These are phyloP conservation scores for Ochromonas danica DNA, from an alignment of 108 stramenopile genomes.

Conservation along the genomic window DNA sequence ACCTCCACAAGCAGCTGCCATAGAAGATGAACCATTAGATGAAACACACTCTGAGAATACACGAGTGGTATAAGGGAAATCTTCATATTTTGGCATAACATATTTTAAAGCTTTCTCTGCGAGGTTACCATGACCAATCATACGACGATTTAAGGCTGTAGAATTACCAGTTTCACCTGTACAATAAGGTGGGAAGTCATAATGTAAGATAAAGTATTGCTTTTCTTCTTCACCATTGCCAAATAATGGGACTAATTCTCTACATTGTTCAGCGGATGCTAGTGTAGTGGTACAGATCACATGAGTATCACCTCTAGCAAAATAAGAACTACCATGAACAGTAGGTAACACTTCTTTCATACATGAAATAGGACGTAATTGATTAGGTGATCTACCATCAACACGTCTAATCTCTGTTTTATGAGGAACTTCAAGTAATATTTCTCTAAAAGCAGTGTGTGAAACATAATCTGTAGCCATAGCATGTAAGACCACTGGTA, in stretches of 20 bases:
- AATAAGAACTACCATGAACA: constrained; percentile 77
- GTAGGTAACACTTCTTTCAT: constrained; percentile 23
- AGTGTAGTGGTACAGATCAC: constrained; percentile 71
- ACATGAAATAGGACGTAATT: not conserved
- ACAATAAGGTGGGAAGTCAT: constrained; percentile 78
- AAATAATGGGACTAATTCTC: not conserved
- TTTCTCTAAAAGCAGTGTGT: not conserved
- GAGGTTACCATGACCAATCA: constrained; percentile 72
- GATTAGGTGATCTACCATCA: constrained; percentile 19
- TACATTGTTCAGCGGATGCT: not conserved
- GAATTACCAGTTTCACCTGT: constrained; percentile 60
- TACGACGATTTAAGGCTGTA: constrained; percentile 62
- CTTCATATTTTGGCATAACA: constrained; percentile 61
- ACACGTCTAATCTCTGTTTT: constrained; percentile 23
- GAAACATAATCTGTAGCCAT: not conserved
- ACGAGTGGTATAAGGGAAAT: constrained; percentile 79
- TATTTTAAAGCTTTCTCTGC: constrained; percentile 81
- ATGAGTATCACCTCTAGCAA: constrained; percentile 78
- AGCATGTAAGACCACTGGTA: not conserved
- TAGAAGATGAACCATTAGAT: constrained; percentile 72
- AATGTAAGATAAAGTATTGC: constrained; percentile 65
- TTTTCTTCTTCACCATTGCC: not conserved
- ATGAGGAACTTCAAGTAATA: not conserved
- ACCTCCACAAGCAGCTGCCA: constrained; percentile 85
- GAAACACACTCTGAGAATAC: constrained; percentile 69